These are phyloP conservation scores for Russula ochroleuca DNA, from an alignment of 768 basidiomycete genomes.

Conservation along the genomic window DNA sequence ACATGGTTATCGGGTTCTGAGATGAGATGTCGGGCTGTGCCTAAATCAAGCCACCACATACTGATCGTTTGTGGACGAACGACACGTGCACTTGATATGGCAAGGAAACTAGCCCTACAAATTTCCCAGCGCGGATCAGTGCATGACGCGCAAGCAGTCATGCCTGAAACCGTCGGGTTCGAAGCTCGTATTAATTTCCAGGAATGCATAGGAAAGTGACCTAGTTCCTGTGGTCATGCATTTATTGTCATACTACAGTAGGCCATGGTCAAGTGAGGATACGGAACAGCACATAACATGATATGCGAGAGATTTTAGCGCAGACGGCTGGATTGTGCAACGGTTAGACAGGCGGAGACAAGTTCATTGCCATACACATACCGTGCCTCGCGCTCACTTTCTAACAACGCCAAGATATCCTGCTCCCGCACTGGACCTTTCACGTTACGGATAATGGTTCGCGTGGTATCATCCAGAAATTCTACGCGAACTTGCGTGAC, in stretches of 20 bases:
- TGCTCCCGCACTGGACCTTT: conserved; percentile 96
- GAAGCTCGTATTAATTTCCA: background rate
- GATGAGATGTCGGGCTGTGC: conserved; percentile 3
- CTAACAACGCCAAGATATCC: conserved; percentile 94
- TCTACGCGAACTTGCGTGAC: conserved; percentile 99
- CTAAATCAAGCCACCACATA: background rate
- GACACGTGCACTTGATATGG: background rate
- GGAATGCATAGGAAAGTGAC: conserved; percentile 4
- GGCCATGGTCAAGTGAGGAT: conserved; percentile 23
- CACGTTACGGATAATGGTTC: conserved; percentile 97
- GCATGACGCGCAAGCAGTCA: background rate
- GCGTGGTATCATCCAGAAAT: conserved; percentile 95
- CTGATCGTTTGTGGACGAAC: background rate
- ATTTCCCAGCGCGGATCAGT: background rate
- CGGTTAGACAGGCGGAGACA: conserved; percentile 2
- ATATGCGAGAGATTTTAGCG: conserved; percentile 29
- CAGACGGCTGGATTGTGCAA: conserved; percentile 32
- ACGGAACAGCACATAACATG: conserved; percentile 11
- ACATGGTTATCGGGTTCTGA: conserved; percentile 31
- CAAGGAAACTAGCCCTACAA: background rate
- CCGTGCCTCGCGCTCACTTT: conserved; percentile 99
- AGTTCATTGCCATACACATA: conserved; percentile 42
- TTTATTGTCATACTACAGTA: conserved; percentile 27
- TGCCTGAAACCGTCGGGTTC: background rate
- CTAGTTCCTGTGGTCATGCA: conserved; percentile 3